Evolutionary conservation across 805 yeast genomes (phyloP), one percentile per base, ranked within the genome.

Genomic region (Teunomyces lycoperdinae): DNA sequence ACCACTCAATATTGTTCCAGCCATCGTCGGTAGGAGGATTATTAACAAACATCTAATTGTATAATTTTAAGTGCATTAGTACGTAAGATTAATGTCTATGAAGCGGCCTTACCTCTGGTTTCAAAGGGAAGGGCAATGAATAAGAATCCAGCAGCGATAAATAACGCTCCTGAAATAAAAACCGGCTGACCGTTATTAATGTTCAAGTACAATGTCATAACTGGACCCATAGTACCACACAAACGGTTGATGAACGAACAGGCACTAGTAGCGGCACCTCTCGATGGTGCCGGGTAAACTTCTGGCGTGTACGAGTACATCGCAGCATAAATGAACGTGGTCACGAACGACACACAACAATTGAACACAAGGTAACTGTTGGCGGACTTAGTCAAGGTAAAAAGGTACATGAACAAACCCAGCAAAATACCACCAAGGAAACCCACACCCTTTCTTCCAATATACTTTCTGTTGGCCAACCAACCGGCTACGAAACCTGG

Each of bases 251-350:
- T 26, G 27, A 41, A 41, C 34, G 43, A 41, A 34, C 51, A 50
- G 3, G 53, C 42, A 39, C 50, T 48, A 9, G 48, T 40, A 13
- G 53, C 53, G 9, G 43, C 51, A 5, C 53, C 53, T 44, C 53
- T 26, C 11, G 44, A 20, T 11, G 48, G 53, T 6, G 48, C 51
- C 11, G 53, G 53, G 39, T 44, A 50, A 5, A 50, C 46, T 30
- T 50, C 53, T 9, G 53, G 51, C 4, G 53, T 50, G 36, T 50
- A 50, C 13, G 53, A 27, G 41, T 50, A 50, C 50, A 48, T 47
- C 20, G 43, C 43, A 11, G 43, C 43, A 13, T 41, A 41, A 24
- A 41, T 41, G 34, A 41, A 41, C 20, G 43, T 41, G n/a, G 43
- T 41, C 26, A 41, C 43, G 14, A 41, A 41, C 27, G 43, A 41